Evolutionary conservation across 441 rosid species (phyloP).

Genomic region (Pelargonium cotyledonis): DNA sequence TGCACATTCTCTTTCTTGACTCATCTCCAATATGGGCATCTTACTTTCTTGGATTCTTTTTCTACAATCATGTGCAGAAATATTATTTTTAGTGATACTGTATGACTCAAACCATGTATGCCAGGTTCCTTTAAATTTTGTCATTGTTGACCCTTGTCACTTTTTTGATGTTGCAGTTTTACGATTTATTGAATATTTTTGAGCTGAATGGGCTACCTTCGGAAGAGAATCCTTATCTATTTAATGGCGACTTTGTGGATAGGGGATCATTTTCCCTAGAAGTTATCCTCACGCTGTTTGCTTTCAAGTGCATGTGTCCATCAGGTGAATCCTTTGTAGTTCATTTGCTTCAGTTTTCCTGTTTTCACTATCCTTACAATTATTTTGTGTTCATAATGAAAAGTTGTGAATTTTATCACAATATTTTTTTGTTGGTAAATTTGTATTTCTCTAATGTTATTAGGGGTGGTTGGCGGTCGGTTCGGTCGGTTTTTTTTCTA

Average conservation of each 20-base stretch:
- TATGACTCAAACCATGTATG: neutral
- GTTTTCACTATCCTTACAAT: neutral
- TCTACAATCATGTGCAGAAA: conserved; percentile 2
- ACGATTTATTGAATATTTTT: conserved; percentile 82
- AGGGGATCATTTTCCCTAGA: conserved; percentile 98
- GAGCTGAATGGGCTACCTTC: conserved; percentile 97
- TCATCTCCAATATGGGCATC: neutral
- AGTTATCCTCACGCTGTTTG: conserved; percentile 88
- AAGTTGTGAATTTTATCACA: neutral
- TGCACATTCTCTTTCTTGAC: neutral
- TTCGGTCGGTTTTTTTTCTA: too few species aligned
- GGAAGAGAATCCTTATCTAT: conserved; percentile 88
- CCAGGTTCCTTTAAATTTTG: neutral
- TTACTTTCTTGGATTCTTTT: conserved; percentile 3
- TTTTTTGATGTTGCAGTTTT: conserved; percentile 63
- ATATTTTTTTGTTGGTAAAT: neutral
- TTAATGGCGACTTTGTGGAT: conserved; percentile 97
- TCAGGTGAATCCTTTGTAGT: conserved; percentile 45
- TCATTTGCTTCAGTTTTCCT: conserved; percentile 1
- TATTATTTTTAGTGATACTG: neutral
- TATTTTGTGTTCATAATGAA: neutral
- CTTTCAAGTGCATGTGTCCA: conserved; percentile 92
- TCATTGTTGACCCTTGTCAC: conserved; percentile 9
- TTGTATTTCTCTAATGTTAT: neutral
- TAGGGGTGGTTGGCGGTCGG: too few species aligned